These are phyloP conservation scores for Cryptomeria japonica DNA, from an alignment of 75 land plant species.

Conservation along the genomic window DNA sequence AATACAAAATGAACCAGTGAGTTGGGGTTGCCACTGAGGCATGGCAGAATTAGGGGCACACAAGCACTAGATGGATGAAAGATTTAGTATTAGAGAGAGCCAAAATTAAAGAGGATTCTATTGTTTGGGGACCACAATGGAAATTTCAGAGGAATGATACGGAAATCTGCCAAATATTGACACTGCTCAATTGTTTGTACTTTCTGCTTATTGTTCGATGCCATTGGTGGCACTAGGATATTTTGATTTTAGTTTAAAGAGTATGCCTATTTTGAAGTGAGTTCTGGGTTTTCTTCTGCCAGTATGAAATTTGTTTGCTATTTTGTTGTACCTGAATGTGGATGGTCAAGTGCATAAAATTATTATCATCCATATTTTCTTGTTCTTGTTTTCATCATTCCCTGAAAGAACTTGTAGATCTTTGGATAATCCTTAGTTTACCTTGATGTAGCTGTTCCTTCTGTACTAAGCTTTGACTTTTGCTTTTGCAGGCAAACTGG, in stretches of 20 bases:
- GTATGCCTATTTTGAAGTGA: too few relatives aligned
- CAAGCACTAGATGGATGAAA: background rate
- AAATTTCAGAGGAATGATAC: background rate
- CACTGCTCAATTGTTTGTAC: too few relatives aligned
- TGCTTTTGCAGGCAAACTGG: constrained; percentile 71
- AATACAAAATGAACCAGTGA: background rate
- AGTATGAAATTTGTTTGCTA: too few relatives aligned
- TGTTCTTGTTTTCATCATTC: background rate
- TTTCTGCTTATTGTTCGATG: too few relatives aligned
- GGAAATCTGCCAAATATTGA: background rate
- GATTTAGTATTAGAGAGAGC: background rate
- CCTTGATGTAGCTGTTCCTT: background rate
- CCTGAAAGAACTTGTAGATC: background rate
- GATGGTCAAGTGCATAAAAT: too few relatives aligned
- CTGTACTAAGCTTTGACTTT: background rate
- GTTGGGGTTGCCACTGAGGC: background rate
- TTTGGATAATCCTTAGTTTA: background rate
- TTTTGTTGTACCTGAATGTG: too few relatives aligned
- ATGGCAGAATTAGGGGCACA: background rate
- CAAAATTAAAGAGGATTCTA: too few relatives aligned
- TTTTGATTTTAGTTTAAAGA: too few relatives aligned
- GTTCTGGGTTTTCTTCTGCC: too few relatives aligned
- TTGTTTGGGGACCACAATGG: too few relatives aligned
- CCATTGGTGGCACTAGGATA: too few relatives aligned
- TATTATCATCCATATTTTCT: background rate